Evolutionary conservation across 2,329 filamentous ascomycete genomes (phyloP), one percentile per base, ranked within the genome.

Genomic region (Stagonosporopsis rhizophila): DNA sequence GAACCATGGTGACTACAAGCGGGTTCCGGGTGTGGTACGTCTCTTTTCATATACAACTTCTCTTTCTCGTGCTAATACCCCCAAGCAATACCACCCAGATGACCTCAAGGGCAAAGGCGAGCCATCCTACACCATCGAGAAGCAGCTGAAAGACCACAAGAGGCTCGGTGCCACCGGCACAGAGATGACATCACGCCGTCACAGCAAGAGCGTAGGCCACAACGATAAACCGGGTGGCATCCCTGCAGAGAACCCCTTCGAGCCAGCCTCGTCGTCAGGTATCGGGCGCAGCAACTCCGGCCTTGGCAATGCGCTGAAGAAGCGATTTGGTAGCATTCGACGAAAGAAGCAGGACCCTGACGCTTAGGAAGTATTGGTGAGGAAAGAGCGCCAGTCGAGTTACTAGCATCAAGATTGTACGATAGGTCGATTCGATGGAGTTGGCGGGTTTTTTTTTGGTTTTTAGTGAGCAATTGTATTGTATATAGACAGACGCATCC

Each of bases 51-150:
- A 17, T 7, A 20, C 25, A 45, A 15, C 2, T 19, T 41, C 9
- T 20, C 35, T 12, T 38, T 15, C 20, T n/a, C 6, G 6, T 32
- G 23, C 64, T 66, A 52, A 67, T 61, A 52, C 44, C 30, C 11
- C 8, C 25, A 45, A 79, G 76, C 67, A 85, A 65, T 95, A 96
- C 74, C 85, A 86, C 52, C 87, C 89, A 6, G 85, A 89, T 40
- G 91, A 96, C 69, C 82, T 91, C 60, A 93, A 94, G 75, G 91
- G 91, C 68, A 92, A 95, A 76, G 89, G 89, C 40, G 90, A 94
- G 71, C 89, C 90, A 2, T 86, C 85, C 2, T 95, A 85, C 77
- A 85, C 86, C 7, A 82, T 89, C 30, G 91, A 94, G 66, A 85
- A 85, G 60, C 84, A 85, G 1, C 77, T 87, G 20, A 90, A 89